phyloP scores from a whole-genome alignment of 768 basidiomycete species.

The Podaxis sp. region DNA sequence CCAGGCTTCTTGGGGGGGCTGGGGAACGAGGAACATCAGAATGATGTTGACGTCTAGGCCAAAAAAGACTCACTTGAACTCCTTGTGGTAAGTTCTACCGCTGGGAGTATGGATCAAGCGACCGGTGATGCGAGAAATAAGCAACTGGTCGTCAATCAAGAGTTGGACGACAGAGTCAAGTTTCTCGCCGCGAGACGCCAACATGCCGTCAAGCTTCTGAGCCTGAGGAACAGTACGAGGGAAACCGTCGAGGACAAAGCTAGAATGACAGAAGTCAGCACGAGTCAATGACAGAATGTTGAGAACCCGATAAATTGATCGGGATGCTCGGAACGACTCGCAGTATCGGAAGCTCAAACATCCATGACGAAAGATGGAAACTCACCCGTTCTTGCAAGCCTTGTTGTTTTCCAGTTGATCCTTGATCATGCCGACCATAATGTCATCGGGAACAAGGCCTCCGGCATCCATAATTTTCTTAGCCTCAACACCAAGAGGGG shows the following conservation, averaged over 20 bases:
- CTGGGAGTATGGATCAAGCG: constrained; percentile 88
- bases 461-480: constrained; percentile 99
- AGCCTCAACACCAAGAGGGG: constrained; percentile 83
- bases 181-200: constrained; percentile 76
- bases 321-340: constrained; percentile 7
- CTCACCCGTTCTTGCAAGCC: constrained; percentile 94
- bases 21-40: constrained; percentile 17
- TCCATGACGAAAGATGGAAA: constrained; percentile 3
- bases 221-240: constrained; percentile 97
- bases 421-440: constrained; percentile 97
- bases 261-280: constrained; percentile 30
- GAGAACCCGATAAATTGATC: constrained; percentile 8
- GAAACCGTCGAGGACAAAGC: constrained; percentile 99
- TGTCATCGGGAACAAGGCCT: constrained; percentile 93
- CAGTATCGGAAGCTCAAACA: background rate
- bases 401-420: constrained; percentile 92
- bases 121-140: constrained; percentile 97
- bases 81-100: constrained; percentile 92
- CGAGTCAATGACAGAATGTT: constrained; percentile 13
- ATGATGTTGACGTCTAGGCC: background rate
- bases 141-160: constrained; percentile 87
- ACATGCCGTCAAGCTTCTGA: constrained; percentile 93
- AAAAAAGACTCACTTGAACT: constrained; percentile 74
- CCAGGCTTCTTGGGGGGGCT: constrained; percentile 98
- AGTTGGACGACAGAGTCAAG: constrained; percentile 93